Conservation (phyloP, 2,329 filamentous ascomycete genomes). For the Paracorniculantispora psalliotae region DNA sequence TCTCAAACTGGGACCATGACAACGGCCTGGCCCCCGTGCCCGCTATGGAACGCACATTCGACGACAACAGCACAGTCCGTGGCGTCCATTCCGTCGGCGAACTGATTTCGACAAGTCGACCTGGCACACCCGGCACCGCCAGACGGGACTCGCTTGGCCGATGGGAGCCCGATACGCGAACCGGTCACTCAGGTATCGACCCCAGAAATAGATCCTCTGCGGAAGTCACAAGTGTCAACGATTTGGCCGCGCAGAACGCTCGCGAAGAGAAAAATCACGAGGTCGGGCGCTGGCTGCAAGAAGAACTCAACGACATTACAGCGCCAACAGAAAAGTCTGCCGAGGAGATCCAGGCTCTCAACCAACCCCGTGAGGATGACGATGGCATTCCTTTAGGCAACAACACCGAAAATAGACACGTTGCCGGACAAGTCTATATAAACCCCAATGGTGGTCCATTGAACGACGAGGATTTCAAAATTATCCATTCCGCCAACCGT, state of each 20-base stretch:
- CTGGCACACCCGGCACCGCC: conserved; percentile 20
- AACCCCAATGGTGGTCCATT: conserved; percentile 36
- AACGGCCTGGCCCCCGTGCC: conserved; percentile 30
- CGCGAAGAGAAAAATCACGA: conserved; percentile 43
- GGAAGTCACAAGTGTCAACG: conserved; percentile 43
- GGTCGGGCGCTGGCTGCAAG: conserved; percentile 47
- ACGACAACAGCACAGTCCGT: conserved; percentile 32
- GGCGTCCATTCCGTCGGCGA: conserved; percentile 37
- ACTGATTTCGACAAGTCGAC: conserved; percentile 26
- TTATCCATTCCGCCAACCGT: conserved; percentile 43
- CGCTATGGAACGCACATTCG: conserved; percentile 36
- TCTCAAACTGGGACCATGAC: conserved; percentile 51
- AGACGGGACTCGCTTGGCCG: conserved; percentile 35
- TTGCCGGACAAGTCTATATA: conserved; percentile 48
- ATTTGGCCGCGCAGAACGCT: conserved; percentile 38
- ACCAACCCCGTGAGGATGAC: conserved; percentile 28
- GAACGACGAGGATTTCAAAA: conserved; percentile 42
- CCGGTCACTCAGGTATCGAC: conserved; percentile 43
- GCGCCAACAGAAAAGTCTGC: conserved; percentile 23
- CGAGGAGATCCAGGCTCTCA: conserved; percentile 21
- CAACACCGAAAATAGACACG: conserved; percentile 45
- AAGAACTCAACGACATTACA: conserved; percentile 26
- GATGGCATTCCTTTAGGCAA: conserved; percentile 41
- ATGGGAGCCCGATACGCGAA: conserved; percentile 35
- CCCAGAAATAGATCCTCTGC: conserved; percentile 39